These are phyloP conservation scores for Aureobasidium melanogenum DNA, from an alignment of 2,329 filamentous ascomycete species.

Conservation along the genomic window DNA sequence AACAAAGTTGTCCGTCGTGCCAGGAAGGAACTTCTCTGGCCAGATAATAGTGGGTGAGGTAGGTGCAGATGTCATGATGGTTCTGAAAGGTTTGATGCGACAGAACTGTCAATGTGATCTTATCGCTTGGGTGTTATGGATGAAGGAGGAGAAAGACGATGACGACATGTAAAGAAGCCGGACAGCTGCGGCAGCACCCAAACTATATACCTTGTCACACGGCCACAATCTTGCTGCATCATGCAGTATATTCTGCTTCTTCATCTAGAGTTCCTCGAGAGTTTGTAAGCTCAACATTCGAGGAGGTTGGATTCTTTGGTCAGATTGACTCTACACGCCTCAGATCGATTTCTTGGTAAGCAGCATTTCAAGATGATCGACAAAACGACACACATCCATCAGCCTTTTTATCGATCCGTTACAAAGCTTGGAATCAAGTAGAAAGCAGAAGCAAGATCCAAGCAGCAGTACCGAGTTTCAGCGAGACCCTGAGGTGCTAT, in stretches of 20 bases:
- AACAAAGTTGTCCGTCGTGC: slow-evolving; percentile 30
- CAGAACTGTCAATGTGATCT: neutral
- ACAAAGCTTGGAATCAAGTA: too few relatives aligned
- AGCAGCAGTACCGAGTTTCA: too few relatives aligned
- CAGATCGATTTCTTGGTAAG: neutral
- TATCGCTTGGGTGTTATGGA: neutral
- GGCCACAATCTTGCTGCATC: neutral
- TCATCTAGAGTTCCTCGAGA: neutral
- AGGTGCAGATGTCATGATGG: neutral
- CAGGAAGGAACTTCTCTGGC: slow-evolving; percentile 25
- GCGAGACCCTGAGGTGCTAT: too few relatives aligned
- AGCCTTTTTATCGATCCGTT: too few relatives aligned
- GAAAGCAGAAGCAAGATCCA: too few relatives aligned
- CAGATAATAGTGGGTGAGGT: slow-evolving; percentile 23
- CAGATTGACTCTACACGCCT: neutral
- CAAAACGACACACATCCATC: neutral
- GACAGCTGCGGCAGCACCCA: neutral
- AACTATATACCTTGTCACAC: neutral
- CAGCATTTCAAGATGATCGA: neutral
- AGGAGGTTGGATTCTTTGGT: neutral
- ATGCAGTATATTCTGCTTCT: neutral
- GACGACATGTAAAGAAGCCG: neutral
- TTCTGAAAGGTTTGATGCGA: neutral
- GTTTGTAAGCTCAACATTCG: neutral
- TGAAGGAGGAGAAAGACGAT: neutral